phyloP scores from a whole-genome alignment of 2,329 filamentous ascomycete species.

The Colletotrichum zoysiae region DNA sequence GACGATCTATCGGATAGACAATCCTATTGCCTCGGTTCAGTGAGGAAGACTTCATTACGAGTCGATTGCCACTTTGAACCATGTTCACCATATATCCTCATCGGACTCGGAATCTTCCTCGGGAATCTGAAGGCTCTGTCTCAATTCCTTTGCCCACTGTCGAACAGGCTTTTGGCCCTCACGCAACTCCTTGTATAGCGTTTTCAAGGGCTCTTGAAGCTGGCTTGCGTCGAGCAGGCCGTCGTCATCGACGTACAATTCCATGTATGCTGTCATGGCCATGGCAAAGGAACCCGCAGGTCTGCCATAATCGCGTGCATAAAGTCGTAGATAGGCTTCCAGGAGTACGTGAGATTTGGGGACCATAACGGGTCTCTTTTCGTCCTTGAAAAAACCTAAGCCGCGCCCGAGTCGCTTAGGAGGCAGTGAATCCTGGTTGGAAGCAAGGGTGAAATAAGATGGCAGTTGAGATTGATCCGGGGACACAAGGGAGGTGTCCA shows the following conservation, averaged over 20 bases:
- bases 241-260: slow-evolving; percentile 46
- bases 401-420: slow-evolving; percentile 44
- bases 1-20: slow-evolving; percentile 55
- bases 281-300: slow-evolving; percentile 43
- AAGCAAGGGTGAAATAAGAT: slow-evolving; percentile 43
- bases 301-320: slow-evolving; percentile 44
- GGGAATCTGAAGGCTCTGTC: slow-evolving; percentile 29
- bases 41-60: neutral
- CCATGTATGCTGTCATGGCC: slow-evolving; percentile 46
- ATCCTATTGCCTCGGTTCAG: neutral
- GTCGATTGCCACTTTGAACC: neutral
- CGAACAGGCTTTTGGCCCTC: slow-evolving; percentile 39
- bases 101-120: neutral
- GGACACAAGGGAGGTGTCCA: slow-evolving; percentile 40
- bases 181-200: slow-evolving; percentile 40
- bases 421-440: slow-evolving; percentile 43
- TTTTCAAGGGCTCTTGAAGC: slow-evolving; percentile 44
- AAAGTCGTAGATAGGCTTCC: slow-evolving; percentile 46
- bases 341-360: slow-evolving; percentile 44
- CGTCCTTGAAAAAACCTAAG: slow-evolving; percentile 32
- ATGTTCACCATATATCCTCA: neutral
- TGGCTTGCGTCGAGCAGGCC: slow-evolving; percentile 43
- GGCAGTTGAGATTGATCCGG: slow-evolving; percentile 32
- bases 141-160: slow-evolving; percentile 42
- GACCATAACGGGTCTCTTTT: slow-evolving; percentile 40